phyloP scores from a whole-genome alignment of 208 protist genomes.

The Lotmaria passim region DNA sequence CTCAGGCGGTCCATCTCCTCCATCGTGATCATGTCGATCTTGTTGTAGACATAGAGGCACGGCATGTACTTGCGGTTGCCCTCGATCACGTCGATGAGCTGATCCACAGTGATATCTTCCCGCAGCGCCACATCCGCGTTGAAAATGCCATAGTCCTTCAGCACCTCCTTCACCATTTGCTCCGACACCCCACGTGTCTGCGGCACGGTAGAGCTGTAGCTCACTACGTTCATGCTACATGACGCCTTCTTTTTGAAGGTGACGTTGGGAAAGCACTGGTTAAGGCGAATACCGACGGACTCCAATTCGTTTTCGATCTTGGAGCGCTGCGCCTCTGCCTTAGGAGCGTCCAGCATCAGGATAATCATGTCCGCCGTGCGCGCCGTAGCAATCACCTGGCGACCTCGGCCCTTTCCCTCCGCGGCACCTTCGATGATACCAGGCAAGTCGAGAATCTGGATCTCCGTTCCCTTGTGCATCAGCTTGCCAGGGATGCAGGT shows the following conservation, averaged over 20 bases:
- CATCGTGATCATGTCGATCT: constrained; percentile 97
- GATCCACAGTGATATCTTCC: constrained; percentile 96
- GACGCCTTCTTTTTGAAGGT: constrained; percentile 93
- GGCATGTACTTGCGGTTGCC: constrained; percentile 96
- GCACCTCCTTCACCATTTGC: constrained; percentile 91
- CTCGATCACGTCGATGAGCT: constrained; percentile 99
- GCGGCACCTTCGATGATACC: constrained; percentile 99
- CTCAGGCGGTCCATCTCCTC: constrained; percentile 96
- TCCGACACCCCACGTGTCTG: constrained; percentile 90
- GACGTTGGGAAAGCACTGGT: constrained; percentile 94
- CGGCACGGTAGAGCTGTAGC: constrained; percentile 87
- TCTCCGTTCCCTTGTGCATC: constrained; percentile 95
- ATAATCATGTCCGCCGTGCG: constrained; percentile 97
- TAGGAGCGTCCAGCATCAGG: constrained; percentile 97
- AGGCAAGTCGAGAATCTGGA: constrained; percentile 98
- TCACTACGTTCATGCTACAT: constrained; percentile 93
- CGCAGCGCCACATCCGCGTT: constrained; percentile 97
- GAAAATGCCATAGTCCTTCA: constrained; percentile 96
- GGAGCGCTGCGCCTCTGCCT: constrained; percentile 88
- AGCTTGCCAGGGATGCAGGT: constrained; percentile 99
- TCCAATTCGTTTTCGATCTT: constrained; percentile 96
- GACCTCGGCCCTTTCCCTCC: constrained; percentile 96
- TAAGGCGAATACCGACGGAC: constrained; percentile 96
- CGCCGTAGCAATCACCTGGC: constrained; percentile 98
- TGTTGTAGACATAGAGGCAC: constrained; percentile 96